phyloP scores from a whole-genome alignment of 2,329 filamentous ascomycete species.

The Neurospora crassa region DNA sequence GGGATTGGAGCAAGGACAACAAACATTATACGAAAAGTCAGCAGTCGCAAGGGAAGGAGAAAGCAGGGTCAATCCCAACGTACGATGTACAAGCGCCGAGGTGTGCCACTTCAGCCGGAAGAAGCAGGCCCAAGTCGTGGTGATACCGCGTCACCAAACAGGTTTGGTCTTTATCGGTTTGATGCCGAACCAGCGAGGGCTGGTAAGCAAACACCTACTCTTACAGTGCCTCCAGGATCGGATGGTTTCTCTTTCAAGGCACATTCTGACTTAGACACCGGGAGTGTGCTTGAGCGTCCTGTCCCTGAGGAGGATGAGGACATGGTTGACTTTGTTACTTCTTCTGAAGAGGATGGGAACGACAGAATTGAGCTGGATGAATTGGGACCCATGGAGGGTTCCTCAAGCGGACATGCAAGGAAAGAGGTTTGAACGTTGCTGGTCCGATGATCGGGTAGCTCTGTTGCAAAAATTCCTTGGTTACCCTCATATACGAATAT shows the following conservation, averaged over 20 bases:
- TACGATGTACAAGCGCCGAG: not conserved
- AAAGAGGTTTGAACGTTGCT: not conserved
- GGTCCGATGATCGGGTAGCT: not conserved
- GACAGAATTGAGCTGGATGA: not conserved
- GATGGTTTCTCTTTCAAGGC: not conserved
- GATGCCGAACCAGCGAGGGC: not conserved
- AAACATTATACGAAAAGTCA: slow-evolving; percentile 24
- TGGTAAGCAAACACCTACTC: not conserved
- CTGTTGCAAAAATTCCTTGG: not conserved
- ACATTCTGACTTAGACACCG: not conserved
- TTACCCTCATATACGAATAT: not conserved
- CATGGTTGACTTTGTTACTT: slow-evolving; percentile 7
- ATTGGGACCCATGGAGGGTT: not conserved
- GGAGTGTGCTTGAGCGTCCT: not conserved
- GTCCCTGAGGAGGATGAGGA: slow-evolving; percentile 16
- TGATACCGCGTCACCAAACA: not conserved
- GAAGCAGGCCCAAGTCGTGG: not conserved
- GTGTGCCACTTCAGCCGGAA: not conserved
- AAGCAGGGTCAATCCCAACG: slow-evolving; percentile 2
- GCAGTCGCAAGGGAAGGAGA: slow-evolving; percentile 20
- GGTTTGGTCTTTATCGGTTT: not conserved
- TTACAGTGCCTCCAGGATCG: not conserved
- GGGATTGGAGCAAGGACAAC: slow-evolving; percentile 21
- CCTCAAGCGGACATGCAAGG: not conserved
- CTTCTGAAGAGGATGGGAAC: slow-evolving; percentile 3